A percentile compares a stretch with the other conserved stretches of the same genome.
Evolutionary conservation across 2,329 filamentous ascomycete genomes (phyloP).

Genomic region (Penicillium sp.): DNA sequence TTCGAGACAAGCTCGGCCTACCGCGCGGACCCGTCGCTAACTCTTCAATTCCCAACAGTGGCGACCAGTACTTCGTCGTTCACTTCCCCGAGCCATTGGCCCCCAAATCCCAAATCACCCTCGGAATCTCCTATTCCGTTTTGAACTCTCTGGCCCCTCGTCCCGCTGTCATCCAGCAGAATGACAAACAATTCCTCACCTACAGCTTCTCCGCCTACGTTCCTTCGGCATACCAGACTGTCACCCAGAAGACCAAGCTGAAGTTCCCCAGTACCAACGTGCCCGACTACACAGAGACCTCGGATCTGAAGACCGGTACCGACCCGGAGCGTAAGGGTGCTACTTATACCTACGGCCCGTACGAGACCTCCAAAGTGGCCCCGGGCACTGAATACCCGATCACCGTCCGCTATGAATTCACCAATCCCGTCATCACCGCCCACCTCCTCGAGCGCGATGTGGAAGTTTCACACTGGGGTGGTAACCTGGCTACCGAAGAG

Average conservation of each 20-base stretch:
- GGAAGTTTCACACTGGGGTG: conserved; percentile 97
- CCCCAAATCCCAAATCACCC: conserved; percentile 74
- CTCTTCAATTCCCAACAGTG: conserved; percentile 45
- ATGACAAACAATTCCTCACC: conserved; percentile 79
- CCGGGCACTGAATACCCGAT: conserved; percentile 72
- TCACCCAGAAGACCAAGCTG: conserved; percentile 96
- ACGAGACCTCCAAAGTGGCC: conserved; percentile 65
- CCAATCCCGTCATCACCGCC: conserved; percentile 80
- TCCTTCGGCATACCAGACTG: conserved; percentile 77
- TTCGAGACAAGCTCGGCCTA: not conserved
- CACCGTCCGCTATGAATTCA: conserved; percentile 89
- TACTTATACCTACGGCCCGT: conserved; percentile 87
- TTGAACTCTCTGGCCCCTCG: conserved; percentile 77
- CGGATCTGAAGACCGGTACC: conserved; percentile 57
- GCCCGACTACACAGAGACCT: conserved; percentile 79
- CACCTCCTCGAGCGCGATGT: conserved; percentile 81
- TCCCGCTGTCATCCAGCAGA: conserved; percentile 77
- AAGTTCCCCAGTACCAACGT: conserved; percentile 78
- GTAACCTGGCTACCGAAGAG: conserved; percentile 93
- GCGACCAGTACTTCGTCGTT: conserved; percentile 80
- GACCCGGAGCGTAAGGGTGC: conserved; percentile 80
- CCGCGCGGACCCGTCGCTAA: conserved; percentile 5
- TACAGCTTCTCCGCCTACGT: conserved; percentile 84
- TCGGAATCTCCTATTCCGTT: conserved; percentile 81
- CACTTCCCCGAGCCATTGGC: conserved; percentile 72